Conservation (phyloP, 2,329 filamentous ascomycete species). For the Cadophora gregata region DNA sequence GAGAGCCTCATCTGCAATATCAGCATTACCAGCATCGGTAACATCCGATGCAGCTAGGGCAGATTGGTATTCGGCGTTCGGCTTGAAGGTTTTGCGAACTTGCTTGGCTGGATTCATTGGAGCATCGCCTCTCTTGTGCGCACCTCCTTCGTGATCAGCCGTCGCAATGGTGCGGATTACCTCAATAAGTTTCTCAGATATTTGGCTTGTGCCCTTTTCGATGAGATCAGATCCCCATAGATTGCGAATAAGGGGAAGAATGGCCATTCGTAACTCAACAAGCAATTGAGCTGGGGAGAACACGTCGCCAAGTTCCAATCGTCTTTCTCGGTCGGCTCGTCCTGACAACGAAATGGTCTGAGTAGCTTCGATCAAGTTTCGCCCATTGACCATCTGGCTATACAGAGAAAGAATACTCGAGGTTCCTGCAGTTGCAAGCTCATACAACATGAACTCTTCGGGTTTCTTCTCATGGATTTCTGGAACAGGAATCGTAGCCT, state of each 20-base stretch:
- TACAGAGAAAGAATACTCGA: conserved; percentile 89
- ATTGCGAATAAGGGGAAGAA: conserved; percentile 76
- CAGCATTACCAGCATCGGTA: conserved; percentile 57
- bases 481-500: conserved; percentile 41
- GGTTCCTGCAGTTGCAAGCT: conserved; percentile 63
- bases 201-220: conserved; percentile 78
- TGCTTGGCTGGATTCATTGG: conserved; percentile 49
- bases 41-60: conserved; percentile 18
- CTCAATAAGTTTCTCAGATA: conserved; percentile 80
- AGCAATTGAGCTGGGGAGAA: conserved; percentile 78
- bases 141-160: conserved; percentile 76
- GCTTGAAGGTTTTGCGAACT: conserved; percentile 55
- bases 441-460: conserved; percentile 28
- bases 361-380: conserved; percentile 78
- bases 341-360: conserved; percentile 61
- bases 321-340: conserved; percentile 58
- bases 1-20: conserved; percentile 77
- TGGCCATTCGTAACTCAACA: conserved; percentile 81
- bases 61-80: conserved; percentile 55
- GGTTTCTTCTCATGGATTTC: conserved; percentile 46
- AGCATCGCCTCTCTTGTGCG: conserved; percentile 66
- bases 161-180: conserved; percentile 80
- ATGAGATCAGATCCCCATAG: conserved; percentile 88
- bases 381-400: conserved; percentile 74
- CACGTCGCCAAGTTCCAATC: conserved; percentile 45